Conservation (phyloP, 306 rosid species). For the Biancaea sappan region DNA sequence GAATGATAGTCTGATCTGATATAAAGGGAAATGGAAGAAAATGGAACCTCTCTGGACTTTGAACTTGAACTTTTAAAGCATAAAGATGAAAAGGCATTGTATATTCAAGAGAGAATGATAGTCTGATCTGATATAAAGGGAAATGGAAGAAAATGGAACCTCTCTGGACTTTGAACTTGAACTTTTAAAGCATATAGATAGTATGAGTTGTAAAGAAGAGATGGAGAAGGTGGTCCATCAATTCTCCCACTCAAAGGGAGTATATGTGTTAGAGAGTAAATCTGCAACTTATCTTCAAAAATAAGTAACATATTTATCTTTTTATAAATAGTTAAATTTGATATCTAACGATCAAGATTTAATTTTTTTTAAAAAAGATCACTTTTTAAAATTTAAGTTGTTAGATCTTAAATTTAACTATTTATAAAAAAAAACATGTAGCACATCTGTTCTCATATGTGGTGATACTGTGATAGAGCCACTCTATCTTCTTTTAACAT, state of each 20-base stretch:
- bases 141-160: not conserved
- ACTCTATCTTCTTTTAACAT: not conserved
- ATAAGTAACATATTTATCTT: too few species aligned
- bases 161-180: not conserved
- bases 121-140: not conserved
- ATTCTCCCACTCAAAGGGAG: not conserved
- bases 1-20: not conserved
- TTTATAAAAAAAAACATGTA: too few species aligned
- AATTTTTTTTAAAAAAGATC: not conserved
- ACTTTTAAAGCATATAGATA: constrained; percentile 5
- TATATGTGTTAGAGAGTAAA: too few species aligned
- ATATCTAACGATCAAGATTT: too few species aligned
- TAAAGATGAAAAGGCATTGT: not conserved
- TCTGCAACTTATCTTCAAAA: too few species aligned
- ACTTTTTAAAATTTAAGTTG: too few species aligned
- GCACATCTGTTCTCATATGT: too few species aligned
- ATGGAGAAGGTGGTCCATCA: constrained; percentile 10
- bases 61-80: not conserved
- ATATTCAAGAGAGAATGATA: not conserved
- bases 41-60: not conserved
- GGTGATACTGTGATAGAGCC: not conserved
- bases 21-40: not conserved
- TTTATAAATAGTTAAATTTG: too few species aligned
- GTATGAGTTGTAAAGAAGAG: constrained; percentile 14
- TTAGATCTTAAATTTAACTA: too few species aligned